Evolutionary conservation across 2,329 filamentous ascomycete species (phyloP).

Genomic region (Ophiosphaerella korrae): DNA sequence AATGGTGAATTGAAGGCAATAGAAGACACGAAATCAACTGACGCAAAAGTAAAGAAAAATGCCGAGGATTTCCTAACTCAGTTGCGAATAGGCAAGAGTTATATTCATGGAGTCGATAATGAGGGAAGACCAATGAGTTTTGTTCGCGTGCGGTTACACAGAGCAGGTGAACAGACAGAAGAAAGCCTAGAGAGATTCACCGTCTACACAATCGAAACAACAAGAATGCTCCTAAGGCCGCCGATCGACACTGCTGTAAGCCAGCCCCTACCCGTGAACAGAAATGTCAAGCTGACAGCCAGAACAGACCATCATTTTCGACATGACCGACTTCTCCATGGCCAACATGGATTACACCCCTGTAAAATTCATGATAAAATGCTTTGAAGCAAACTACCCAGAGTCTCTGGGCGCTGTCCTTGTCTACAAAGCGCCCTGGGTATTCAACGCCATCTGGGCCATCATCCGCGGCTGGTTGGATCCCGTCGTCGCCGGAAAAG

Average conservation of each 20-base stretch:
- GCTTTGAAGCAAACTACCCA: constrained; percentile 98
- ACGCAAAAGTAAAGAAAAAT: constrained; percentile 68
- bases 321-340: constrained; percentile 92
- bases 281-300: background rate
- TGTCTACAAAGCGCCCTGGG: constrained; percentile 95
- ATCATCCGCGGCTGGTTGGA: constrained; percentile 96
- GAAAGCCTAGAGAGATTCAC: constrained; percentile 86
- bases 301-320: constrained; percentile 82
- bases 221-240: constrained; percentile 77
- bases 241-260: constrained; percentile 91
- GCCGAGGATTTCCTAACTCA: constrained; percentile 81
- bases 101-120: constrained; percentile 85
- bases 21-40: constrained; percentile 62
- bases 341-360: constrained; percentile 98
- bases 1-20: constrained; percentile 57
- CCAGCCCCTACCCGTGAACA: constrained; percentile 22
- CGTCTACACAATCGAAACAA: constrained; percentile 91
- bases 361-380: constrained; percentile 99
- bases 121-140: constrained; percentile 84
- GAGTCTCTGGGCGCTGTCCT: constrained; percentile 88
- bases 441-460: constrained; percentile 97
- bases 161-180: constrained; percentile 79
- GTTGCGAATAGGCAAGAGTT: constrained; percentile 89
- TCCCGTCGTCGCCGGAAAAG: constrained; percentile 91
- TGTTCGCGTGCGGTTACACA: constrained; percentile 82